Conservation (phyloP, 1,139 yeast species). For the Yamadazyma jaroonii region DNA sequence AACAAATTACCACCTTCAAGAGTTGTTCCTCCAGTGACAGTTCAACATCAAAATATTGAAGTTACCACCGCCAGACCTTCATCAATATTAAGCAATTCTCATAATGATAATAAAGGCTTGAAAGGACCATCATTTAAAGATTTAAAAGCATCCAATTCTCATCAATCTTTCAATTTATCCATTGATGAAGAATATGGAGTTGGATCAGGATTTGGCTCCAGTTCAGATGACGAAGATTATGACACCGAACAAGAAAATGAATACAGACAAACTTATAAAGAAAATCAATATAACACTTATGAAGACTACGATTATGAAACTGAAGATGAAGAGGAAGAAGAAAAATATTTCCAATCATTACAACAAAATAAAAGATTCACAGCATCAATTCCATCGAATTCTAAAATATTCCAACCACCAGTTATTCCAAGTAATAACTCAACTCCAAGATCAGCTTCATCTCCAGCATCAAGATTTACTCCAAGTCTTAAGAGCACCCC, state of each 20-base stretch:
- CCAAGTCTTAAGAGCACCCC: conserved; percentile 17
- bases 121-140: conserved; percentile 54
- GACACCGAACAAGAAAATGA: conserved; percentile 8
- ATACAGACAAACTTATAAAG: conserved; percentile 3
- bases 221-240: conserved; percentile 13
- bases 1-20: conserved; percentile 8
- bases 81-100: neutral
- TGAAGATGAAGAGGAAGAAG: conserved; percentile 1
- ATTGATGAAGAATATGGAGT: conserved; percentile 33
- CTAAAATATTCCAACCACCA: conserved; percentile 12
- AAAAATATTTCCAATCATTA: neutral
- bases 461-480: conserved; percentile 13
- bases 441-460: neutral
- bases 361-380: conserved; percentile 4
- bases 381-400: conserved; percentile 10
- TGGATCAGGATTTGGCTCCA: conserved; percentile 31
- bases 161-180: conserved; percentile 42
- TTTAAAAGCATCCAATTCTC: conserved; percentile 36
- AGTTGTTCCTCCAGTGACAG: conserved; percentile 9
- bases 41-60: neutral
- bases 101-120: conserved; percentile 41
- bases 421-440: conserved; percentile 3
- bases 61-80: conserved; percentile 6
- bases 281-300: neutral
- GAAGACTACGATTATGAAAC: conserved; percentile 5